phyloP scores from a whole-genome alignment of 257 asterid genomes.

The Gentiana straminea region DNA sequence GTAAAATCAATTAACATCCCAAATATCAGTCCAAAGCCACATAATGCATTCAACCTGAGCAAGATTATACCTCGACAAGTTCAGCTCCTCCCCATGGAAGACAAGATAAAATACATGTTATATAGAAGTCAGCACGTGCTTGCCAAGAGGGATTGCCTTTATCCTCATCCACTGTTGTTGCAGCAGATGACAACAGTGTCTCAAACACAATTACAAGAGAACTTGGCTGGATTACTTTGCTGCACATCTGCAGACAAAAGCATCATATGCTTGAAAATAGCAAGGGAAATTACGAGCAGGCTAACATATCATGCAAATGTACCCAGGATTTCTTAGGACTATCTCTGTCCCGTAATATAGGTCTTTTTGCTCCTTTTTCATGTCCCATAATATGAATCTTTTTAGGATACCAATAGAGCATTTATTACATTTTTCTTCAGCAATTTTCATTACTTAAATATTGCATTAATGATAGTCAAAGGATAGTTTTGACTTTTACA shows the following conservation, averaged over 20 bases:
- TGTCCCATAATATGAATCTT: too few relatives aligned
- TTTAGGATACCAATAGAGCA: too few relatives aligned
- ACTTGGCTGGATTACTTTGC: conserved; percentile 93
- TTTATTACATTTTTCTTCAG: too few relatives aligned
- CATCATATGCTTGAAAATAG: neutral
- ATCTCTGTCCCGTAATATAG: too few relatives aligned
- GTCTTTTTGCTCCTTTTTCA: too few relatives aligned
- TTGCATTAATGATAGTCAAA: too few relatives aligned
- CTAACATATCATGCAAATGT: neutral
- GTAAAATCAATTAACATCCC: too few relatives aligned
- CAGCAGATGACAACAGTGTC: conserved; percentile 84
- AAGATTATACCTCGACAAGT: conserved; percentile 62
- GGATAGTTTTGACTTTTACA: too few relatives aligned
- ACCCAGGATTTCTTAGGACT: too few relatives aligned
- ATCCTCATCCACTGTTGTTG: conserved; percentile 93
- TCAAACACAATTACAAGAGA: conserved; percentile 75
- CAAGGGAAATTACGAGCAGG: neutral
- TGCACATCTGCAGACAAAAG: conserved; percentile 72
- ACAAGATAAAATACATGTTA: conserved; percentile 73
- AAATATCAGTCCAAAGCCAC: too few relatives aligned
- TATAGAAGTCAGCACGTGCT: conserved; percentile 95
- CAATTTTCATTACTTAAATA: too few relatives aligned
- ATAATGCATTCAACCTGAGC: neutral
- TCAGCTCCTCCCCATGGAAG: conserved; percentile 99
- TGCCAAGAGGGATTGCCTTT: conserved; percentile 98